Conservation (phyloP, 2,329 filamentous ascomycete genomes). For the Balansia obtecta region DNA sequence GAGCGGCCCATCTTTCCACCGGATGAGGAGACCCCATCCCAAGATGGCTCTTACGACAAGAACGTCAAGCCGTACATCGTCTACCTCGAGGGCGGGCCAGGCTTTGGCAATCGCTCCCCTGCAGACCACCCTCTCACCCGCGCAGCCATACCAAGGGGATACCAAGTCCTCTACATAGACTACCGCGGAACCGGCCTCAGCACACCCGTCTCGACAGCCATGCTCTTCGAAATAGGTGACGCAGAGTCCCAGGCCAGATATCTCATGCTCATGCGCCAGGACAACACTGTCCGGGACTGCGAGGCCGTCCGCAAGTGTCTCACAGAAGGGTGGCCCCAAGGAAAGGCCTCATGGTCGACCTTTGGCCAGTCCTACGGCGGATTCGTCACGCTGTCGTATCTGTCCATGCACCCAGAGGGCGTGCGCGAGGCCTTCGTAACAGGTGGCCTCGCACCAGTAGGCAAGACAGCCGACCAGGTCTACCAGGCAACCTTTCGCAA, state of each 20-base stretch:
- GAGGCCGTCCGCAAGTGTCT: conserved; percentile 73
- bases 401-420: conserved; percentile 67
- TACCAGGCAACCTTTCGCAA: conserved; percentile 62
- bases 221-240: conserved; percentile 35
- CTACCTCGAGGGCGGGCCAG: conserved; percentile 79
- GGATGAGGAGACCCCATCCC: conserved; percentile 12
- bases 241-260: conserved; percentile 62
- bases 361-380: conserved; percentile 90
- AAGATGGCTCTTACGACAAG: not conserved
- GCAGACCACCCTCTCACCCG: conserved; percentile 62
- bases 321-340: conserved; percentile 53
- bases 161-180: conserved; percentile 78
- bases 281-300: conserved; percentile 80
- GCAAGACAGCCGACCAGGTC: conserved; percentile 58
- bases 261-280: conserved; percentile 73
- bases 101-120: conserved; percentile 62
- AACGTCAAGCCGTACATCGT: conserved; percentile 45
- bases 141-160: conserved; percentile 62
- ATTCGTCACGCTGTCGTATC: conserved; percentile 72
- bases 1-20: conserved; percentile 45
- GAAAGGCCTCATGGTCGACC: conserved; percentile 69
- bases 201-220: conserved; percentile 63
- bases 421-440: conserved; percentile 74
- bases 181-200: conserved; percentile 83
- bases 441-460: conserved; percentile 71